Conservation (phyloP, 495 filamentous ascomycete species). For the Annulohypoxylon nitens region DNA sequence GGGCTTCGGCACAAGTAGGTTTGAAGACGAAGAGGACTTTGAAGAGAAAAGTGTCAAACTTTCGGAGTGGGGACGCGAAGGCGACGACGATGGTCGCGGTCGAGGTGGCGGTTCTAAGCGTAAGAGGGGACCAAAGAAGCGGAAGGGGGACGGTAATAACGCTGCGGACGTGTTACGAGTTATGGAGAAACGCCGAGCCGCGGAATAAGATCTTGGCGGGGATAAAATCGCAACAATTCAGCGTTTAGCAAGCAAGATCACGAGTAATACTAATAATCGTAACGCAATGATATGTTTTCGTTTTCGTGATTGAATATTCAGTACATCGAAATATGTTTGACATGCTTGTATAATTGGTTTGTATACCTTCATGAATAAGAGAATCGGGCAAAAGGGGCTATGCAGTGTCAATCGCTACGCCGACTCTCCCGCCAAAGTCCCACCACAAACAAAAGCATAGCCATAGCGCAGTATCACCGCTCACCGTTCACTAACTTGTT, state of each 20-base stretch:
- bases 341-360: neutral
- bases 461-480: neutral
- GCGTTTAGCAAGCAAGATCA: neutral
- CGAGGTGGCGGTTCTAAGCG: slow-evolving; percentile 68
- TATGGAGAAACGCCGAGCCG: slow-evolving; percentile 71
- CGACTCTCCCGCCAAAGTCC: slow-evolving; percentile 35
- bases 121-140: slow-evolving; percentile 87
- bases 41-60: slow-evolving; percentile 73
- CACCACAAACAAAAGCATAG: slow-evolving; percentile 34
- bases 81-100: slow-evolving; percentile 64
- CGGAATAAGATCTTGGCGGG: slow-evolving; percentile 22
- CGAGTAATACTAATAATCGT: neutral
- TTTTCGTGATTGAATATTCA: neutral
- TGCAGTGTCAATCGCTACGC: slow-evolving; percentile 2
- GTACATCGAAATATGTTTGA: neutral
- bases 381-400: slow-evolving; percentile 3
- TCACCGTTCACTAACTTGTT: neutral
- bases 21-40: slow-evolving; percentile 82
- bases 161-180: slow-evolving; percentile 84
- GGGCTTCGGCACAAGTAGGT: slow-evolving; percentile 88
- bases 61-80: slow-evolving; percentile 71
- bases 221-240: neutral
- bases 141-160: slow-evolving; percentile 85
- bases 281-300: neutral
- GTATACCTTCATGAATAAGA: neutral